These are phyloP conservation scores for Trichoderma orchidacearum DNA, from an alignment of 495 filamentous ascomycete genomes.

Conservation along the genomic window DNA sequence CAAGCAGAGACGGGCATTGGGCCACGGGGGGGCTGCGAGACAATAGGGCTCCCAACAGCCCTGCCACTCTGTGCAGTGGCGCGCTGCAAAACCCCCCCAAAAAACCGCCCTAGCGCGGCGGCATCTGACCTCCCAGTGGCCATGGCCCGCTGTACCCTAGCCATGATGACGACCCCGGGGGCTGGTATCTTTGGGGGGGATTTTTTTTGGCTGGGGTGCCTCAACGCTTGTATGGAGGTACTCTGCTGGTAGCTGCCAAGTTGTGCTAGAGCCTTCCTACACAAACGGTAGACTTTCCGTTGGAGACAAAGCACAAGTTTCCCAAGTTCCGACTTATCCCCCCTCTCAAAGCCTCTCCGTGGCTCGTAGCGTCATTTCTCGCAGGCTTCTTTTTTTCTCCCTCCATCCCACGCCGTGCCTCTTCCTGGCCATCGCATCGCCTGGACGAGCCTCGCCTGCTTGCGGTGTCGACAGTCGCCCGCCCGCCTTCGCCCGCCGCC, in stretches of 20 bases:
- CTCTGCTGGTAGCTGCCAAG: not conserved
- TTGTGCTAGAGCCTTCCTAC: not conserved
- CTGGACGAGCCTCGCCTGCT: not conserved
- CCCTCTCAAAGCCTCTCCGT: not conserved
- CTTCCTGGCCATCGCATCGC: not conserved
- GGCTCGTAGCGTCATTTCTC: not conserved
- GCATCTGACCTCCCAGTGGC: constrained; percentile 1
- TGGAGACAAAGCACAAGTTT: no score
- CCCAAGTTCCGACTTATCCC: no score
- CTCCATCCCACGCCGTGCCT: not conserved
- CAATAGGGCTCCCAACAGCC: not conserved
- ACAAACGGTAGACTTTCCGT: no score
- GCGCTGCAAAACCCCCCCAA: not conserved
- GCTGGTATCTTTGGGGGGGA: not conserved
- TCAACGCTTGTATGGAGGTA: not conserved
- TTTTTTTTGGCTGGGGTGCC: not conserved
- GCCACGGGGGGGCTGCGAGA: not conserved
- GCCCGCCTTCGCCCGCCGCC: not conserved
- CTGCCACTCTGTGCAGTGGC: no score
- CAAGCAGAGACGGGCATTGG: not conserved
- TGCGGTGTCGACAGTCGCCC: not conserved
- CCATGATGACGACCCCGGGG: not conserved
- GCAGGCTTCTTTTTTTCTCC: not conserved
- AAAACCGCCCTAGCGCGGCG: not conserved
- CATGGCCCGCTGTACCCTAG: not conserved